Percentiles rank a stretch among this genome's conserved stretches.
phyloP scores from a whole-genome alignment of 2,329 filamentous ascomycete species.

The Elsinoe fawcettii region DNA sequence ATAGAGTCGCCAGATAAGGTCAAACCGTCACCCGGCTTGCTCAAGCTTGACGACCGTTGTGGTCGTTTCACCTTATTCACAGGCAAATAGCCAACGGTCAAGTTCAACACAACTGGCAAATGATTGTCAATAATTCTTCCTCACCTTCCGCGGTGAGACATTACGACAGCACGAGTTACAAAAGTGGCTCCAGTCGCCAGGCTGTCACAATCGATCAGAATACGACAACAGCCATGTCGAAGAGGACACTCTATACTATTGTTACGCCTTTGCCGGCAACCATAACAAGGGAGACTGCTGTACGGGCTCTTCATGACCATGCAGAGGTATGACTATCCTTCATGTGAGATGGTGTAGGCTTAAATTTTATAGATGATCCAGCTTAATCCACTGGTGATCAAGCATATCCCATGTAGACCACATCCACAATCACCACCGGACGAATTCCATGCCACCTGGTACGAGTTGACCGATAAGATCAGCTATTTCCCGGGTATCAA shows the following conservation, averaged over 20 bases:
- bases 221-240: slow-evolving; percentile 51
- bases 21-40: not conserved
- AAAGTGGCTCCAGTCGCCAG: not conserved
- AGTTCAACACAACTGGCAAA: slow-evolving; percentile 7
- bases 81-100: slow-evolving; percentile 11
- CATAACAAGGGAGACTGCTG: slow-evolving; percentile 61
- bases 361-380: slow-evolving; percentile 64
- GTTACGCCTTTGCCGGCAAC: slow-evolving; percentile 67
- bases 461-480: slow-evolving; percentile 69
- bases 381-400: slow-evolving; percentile 73
- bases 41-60: slow-evolving; percentile 10
- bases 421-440: slow-evolving; percentile 60
- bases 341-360: too few relatives aligned
- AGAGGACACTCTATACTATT: slow-evolving; percentile 64
- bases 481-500: slow-evolving; percentile 62
- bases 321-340: slow-evolving; percentile 29
- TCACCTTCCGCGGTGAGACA: not conserved
- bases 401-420: slow-evolving; percentile 59
- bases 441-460: slow-evolving; percentile 69
- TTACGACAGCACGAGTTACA: not conserved
- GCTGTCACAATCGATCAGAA: slow-evolving; percentile 1
- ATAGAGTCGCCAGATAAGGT: slow-evolving; percentile 11
- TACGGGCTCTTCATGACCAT: slow-evolving; percentile 71
- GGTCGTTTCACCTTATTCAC: slow-evolving; percentile 13
- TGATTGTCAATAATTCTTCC: slow-evolving; percentile 5